Evolutionary conservation across 805 yeast genomes (phyloP), one percentile per base, ranked within the genome.

Genomic region (Starmerella bombi): DNA sequence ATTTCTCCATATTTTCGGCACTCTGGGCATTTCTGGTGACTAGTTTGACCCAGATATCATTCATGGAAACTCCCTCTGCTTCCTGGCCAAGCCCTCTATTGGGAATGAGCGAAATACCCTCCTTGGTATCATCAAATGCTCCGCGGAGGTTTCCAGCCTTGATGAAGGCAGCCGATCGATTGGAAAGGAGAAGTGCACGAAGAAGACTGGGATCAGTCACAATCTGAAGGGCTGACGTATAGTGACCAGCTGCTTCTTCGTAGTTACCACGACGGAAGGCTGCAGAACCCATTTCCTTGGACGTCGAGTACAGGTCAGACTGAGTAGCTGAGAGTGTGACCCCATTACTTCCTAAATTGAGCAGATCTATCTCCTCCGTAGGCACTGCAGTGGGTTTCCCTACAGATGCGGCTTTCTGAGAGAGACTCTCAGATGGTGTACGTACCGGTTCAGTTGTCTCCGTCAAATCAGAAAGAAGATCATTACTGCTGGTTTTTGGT

Each of bases 231-330:
- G 79, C 68, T 31, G 69, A 63, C 25, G 72, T 66, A 55, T 81
- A 91, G 40, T 67, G 66, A 22, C 62, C 68, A 12, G 73, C 63
- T 0, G 98, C 86, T 4, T 63, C 55, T 3, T 74, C 58, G 56
- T 79, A 91, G 57, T 91, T 88, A 16, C 99, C 99, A n/a, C 74
- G 69, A 41, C 73, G 72, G 63, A 76, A 91, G 1, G 75, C 67
- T 15, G 67, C 67, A 5, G 73, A 62, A 5, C 85, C 98, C 20
- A 62, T 63, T 5, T 50, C 44, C 14, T 65, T 53, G 12, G 58
- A 41, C 2, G 54, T 43, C 2, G 44, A 32, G 17, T 57, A 49
- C 51, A 59, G 49, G 32, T 60, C 60, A 36, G 53, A 35, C 18
- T 54, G 57, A 12, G 60, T 50, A 8, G 49, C 22, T 5, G 45